Evolutionary conservation across 176 grass and related monocot genomes (phyloP).

Genomic region (Bromus sterilis): DNA sequence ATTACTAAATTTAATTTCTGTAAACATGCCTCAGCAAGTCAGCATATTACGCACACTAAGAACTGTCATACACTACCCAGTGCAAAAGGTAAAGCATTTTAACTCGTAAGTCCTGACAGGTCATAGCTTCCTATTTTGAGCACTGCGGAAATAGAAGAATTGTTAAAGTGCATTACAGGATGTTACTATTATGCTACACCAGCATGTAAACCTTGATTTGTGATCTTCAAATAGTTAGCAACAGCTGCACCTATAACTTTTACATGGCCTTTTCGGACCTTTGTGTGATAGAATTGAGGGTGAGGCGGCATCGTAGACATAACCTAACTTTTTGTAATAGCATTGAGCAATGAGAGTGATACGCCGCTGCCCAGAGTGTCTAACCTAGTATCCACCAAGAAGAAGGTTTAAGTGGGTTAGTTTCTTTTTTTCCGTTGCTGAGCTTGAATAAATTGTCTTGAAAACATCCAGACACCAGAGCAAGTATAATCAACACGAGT

Average conservation of each 20-base stretch:
- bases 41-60: not conserved
- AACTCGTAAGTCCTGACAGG: not conserved
- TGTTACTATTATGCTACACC: not conserved
- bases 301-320: not conserved
- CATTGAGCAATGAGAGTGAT: not conserved
- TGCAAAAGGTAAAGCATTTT: not conserved
- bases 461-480: not conserved
- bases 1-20: slow-evolving; percentile 12
- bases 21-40: not conserved
- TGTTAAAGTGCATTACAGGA: not conserved
- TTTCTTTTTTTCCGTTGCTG: not conserved
- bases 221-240: not conserved
- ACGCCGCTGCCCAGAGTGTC: not conserved
- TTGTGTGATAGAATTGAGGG: not conserved
- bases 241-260: not conserved
- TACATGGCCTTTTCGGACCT: not conserved
- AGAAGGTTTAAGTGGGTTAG: not conserved
- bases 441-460: not conserved
- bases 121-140: not conserved
- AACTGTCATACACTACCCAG: not conserved
- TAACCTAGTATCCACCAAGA: not conserved
- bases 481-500: not conserved
- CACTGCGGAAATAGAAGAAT: not conserved
- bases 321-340: not conserved
- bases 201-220: not conserved